Base-by-base conservation (phyloP, 2,329 filamentous ascomycete genomes). In the Graphilbum ipis-grandicollis region DNA sequence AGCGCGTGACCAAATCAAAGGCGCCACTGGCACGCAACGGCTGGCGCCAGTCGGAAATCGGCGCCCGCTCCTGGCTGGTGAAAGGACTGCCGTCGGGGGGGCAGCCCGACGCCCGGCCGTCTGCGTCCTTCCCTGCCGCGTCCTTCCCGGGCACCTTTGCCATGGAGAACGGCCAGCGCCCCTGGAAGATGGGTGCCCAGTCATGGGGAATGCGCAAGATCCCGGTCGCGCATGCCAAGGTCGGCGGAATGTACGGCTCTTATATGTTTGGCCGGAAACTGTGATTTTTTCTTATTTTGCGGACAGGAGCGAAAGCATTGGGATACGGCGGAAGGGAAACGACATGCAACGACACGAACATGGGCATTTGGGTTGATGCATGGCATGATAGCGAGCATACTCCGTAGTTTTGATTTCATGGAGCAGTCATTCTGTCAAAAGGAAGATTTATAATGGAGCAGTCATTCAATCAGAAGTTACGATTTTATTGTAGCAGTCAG, bases 181-280 rank as follows among this genome's bases (percentile, higher is more conserved):
- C 61, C 48, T 90, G 82, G 82, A 90, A 90, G 62, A 79, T 84
- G 77, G 82, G 82, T 23, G 81, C 81, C 34, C 71, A 73, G 47
- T 81, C 75, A 59, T 88, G 82, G 82, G 82, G 82, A 28, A 85
- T 85, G 74, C 68, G 79, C 43, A 90, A 96, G 60, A 68, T 96
- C 31, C 92, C 88, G n/a, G 78, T 96, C 46, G 84, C 81, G 19
- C 73, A 75, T 50, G 83, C 86, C 37, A 88, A 96, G 55, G 80
- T 96, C 19, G 90, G 93, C 48, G 84, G 84, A 43, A 92, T 93
- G 51, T 94, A 96, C 52, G 90, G 90, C 18, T 68, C 62, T 19
- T 74, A 68, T 48, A 75, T 75, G 70, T 75, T 74, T 56, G 68
- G 68, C 48, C 58, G 68, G 46, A 65, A 67, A 50, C 53, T 74